Evolutionary conservation across 2,329 filamentous ascomycete genomes (phyloP).

Genomic region (Fusarium goolgardi): DNA sequence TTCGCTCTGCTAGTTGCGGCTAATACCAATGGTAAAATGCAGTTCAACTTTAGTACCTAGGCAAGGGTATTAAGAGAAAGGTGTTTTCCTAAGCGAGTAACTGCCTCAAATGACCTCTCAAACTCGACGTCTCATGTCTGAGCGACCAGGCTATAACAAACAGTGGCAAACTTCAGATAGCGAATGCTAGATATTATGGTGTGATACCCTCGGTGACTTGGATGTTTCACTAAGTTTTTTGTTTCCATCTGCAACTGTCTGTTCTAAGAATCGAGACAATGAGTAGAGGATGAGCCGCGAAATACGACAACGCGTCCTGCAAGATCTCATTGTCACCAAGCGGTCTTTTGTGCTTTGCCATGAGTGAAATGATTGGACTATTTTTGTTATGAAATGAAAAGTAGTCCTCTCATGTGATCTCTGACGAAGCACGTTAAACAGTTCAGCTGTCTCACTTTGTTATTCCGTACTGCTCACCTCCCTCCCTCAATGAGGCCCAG

Average conservation of each 20-base stretch:
- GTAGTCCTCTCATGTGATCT: not conserved
- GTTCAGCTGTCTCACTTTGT: not conserved
- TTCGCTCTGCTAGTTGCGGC: not conserved
- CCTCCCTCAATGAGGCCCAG: not conserved
- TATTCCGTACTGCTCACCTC: not conserved
- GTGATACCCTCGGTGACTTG: not conserved
- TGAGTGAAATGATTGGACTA: not conserved
- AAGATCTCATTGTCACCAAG: not conserved
- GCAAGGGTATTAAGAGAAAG: not conserved
- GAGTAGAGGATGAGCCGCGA: not conserved
- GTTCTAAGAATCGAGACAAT: not conserved
- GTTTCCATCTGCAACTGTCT: not conserved
- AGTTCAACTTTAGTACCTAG: no score
- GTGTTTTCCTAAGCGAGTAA: not conserved
- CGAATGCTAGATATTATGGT: not conserved
- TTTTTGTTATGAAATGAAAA: not conserved
- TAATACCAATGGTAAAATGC: not conserved
- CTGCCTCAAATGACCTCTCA: not conserved
- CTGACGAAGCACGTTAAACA: not conserved
- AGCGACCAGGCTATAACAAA: not conserved
- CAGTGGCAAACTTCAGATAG: not conserved
- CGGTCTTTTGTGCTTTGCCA: not conserved
- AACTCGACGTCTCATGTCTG: not conserved
- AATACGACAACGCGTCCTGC: not conserved
- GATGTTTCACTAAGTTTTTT: not conserved